phyloP scores from a whole-genome alignment of 305 asterid genomes.

The Fraxinus dipetala region DNA sequence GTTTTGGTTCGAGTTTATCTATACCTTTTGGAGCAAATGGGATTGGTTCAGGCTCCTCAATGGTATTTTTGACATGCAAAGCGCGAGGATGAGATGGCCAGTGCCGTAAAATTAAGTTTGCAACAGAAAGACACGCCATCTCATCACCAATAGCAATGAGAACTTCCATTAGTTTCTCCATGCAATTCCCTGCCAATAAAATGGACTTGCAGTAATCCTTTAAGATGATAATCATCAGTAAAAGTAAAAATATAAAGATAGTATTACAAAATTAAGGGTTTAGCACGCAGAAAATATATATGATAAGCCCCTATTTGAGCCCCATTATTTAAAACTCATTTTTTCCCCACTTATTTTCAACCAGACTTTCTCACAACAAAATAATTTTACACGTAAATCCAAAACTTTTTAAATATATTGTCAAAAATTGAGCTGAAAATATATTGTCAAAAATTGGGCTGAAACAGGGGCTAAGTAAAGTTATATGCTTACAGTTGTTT shows the following conservation, averaged over 20 bases:
- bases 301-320: background rate
- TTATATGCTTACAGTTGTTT: slow-evolving; percentile 71
- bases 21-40: slow-evolving; percentile 90
- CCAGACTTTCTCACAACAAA: background rate
- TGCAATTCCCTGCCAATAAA: slow-evolving; percentile 78
- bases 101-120: slow-evolving; percentile 74
- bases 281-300: background rate
- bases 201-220: slow-evolving; percentile 11
- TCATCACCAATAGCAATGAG: slow-evolving; percentile 97
- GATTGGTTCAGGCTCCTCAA: slow-evolving; percentile 72
- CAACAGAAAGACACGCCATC: slow-evolving; percentile 89
- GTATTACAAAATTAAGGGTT: background rate
- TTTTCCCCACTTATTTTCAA: background rate
- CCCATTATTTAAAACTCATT: background rate
- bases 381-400: background rate
- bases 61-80: slow-evolving; percentile 78
- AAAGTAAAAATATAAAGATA: slow-evolving; percentile 12
- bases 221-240: slow-evolving; percentile 17
- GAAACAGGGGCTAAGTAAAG: background rate
- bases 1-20: slow-evolving; percentile 89
- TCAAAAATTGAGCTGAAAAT: background rate
- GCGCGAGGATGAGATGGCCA: slow-evolving; percentile 99
- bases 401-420: background rate
- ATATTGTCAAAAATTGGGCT: background rate
- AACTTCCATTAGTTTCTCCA: slow-evolving; percentile 98